Conservation (phyloP, 345 rosid species). For the Combretum micranthum region DNA sequence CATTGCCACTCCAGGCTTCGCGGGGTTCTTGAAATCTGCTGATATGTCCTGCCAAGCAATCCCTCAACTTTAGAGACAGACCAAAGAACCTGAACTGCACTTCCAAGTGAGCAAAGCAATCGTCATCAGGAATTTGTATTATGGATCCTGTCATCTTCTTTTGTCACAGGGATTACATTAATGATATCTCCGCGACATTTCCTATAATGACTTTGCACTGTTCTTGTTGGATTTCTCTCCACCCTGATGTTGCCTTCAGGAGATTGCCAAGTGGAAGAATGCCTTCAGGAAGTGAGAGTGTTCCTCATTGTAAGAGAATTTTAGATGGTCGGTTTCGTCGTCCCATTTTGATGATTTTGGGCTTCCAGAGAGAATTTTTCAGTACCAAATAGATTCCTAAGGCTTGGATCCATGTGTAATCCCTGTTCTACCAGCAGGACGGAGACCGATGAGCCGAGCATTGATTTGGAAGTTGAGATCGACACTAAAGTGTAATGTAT, state of each 20-base stretch:
- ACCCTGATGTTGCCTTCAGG: slow-evolving; percentile 37
- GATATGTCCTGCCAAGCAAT: slow-evolving; percentile 57
- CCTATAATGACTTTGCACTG: slow-evolving; percentile 36
- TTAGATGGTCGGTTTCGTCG: slow-evolving; percentile 43
- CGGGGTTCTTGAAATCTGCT: slow-evolving; percentile 57
- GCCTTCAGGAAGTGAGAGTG: slow-evolving; percentile 36
- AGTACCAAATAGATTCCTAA: slow-evolving; percentile 46
- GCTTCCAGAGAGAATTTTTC: slow-evolving; percentile 59
- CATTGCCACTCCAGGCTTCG: slow-evolving; percentile 62
- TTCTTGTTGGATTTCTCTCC: slow-evolving; percentile 49
- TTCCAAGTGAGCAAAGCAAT: slow-evolving; percentile 65
- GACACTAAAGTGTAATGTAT: slow-evolving; percentile 48
- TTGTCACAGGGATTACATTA: slow-evolving; percentile 60
- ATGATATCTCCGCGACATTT: slow-evolving; percentile 44
- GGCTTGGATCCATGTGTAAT: slow-evolving; percentile 70
- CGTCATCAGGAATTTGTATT: slow-evolving; percentile 48
- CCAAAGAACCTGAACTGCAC: slow-evolving; percentile 53
- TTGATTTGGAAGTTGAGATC: slow-evolving; percentile 51
- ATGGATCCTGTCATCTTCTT: slow-evolving; percentile 59
- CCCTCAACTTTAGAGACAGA: slow-evolving; percentile 58
- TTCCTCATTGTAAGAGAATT: slow-evolving; percentile 46
- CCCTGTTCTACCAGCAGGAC: slow-evolving; percentile 43
- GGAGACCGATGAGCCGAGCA: slow-evolving; percentile 51
- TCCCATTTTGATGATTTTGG: slow-evolving; percentile 42
- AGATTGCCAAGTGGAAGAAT: slow-evolving; percentile 46